These are phyloP conservation scores for Grosmannia clavigera DNA, from an alignment of 2,329 filamentous ascomycete species.

Conservation along the genomic window DNA sequence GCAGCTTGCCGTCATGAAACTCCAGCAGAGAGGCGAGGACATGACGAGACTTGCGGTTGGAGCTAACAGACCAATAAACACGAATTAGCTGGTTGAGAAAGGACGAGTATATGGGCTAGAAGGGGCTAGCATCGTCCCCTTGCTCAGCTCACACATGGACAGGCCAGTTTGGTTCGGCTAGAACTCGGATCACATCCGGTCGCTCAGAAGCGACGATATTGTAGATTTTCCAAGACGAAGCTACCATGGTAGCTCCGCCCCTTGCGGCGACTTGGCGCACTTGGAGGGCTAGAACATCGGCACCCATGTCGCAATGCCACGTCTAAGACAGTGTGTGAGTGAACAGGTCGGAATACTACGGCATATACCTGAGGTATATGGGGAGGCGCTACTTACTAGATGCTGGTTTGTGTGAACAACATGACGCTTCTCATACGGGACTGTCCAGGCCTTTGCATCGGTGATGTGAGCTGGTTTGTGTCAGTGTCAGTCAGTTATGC, in stretches of 20 bases:
- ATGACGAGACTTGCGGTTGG: constrained; percentile 17
- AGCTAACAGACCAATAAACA: constrained; percentile 7
- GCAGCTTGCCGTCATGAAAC: constrained; percentile 26
- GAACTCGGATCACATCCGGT: constrained; percentile 24
- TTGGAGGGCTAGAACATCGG: constrained; percentile 35
- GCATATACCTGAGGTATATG: too few species aligned
- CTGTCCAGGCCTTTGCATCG: constrained; percentile 31
- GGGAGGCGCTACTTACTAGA: constrained; percentile 22
- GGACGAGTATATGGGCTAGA: too few species aligned
- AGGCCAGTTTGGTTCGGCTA: constrained; percentile 31
- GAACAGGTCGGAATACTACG: not conserved
- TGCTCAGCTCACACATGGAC: constrained; percentile 30
- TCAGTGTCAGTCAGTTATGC: not conserved
- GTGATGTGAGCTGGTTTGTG: constrained; percentile 31
- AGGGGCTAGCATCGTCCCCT: too few species aligned
- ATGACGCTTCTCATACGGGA: constrained; percentile 30
- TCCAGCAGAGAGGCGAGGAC: constrained; percentile 30
- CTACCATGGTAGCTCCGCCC: constrained; percentile 33
- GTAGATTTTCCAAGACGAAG: constrained; percentile 30
- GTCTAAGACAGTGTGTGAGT: constrained; percentile 19
- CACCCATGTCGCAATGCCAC: constrained; percentile 41
- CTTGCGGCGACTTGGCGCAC: constrained; percentile 28
- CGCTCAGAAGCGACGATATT: constrained; percentile 26
- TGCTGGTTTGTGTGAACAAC: constrained; percentile 35
- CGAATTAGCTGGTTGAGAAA: not conserved